These are phyloP conservation scores for Chlamydomonas incerta DNA, from an alignment of 139 green algal genomes.

Conservation along the genomic window DNA sequence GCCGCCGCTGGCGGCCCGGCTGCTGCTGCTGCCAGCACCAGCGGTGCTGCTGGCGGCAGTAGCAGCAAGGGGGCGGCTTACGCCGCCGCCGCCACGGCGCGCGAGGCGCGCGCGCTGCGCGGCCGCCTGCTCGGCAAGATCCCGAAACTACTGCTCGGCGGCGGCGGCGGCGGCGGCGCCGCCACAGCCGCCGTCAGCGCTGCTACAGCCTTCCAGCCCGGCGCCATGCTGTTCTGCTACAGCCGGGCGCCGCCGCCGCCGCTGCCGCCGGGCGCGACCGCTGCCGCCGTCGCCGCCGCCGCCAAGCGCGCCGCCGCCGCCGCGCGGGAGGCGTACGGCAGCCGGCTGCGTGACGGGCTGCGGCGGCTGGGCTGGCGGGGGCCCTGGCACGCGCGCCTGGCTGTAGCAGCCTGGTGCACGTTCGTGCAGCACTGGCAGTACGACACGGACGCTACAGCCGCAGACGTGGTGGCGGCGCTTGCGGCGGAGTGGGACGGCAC, in stretches of 20 bases:
- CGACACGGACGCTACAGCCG: conserved; percentile 28
- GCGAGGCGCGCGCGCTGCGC: conserved; percentile 22
- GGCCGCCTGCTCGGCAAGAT: not conserved
- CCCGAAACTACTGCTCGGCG: conserved; percentile 5
- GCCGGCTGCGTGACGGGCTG: conserved; percentile 20
- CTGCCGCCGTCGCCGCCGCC: conserved; percentile 9
- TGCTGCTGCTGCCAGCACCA: not conserved
- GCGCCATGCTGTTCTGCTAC: conserved; percentile 31
- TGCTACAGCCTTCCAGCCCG: conserved; percentile 10
- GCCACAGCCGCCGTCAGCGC: not conserved
- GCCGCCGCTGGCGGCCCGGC: not conserved
- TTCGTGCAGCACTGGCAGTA: conserved; percentile 34
- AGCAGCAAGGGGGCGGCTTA: conserved; percentile 21
- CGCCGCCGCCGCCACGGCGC: conserved; percentile 29
- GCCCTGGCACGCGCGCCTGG: not conserved
- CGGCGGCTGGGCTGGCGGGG: conserved; percentile 26
- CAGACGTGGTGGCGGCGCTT: conserved; percentile 14
- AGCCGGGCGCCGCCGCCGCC: conserved; percentile 31
- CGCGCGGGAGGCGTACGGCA: not conserved
- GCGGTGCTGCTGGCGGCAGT: not conserved
- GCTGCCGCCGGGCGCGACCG: conserved; percentile 31
- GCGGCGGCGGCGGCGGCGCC: not conserved
- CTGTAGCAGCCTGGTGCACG: conserved; percentile 5
- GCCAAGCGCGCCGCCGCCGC: conserved; percentile 36
- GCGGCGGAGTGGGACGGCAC: conserved; percentile 35